Base-by-base conservation (phyloP, 1,284 basidiomycete genomes). In the Ceratobasidium sp. region DNA sequence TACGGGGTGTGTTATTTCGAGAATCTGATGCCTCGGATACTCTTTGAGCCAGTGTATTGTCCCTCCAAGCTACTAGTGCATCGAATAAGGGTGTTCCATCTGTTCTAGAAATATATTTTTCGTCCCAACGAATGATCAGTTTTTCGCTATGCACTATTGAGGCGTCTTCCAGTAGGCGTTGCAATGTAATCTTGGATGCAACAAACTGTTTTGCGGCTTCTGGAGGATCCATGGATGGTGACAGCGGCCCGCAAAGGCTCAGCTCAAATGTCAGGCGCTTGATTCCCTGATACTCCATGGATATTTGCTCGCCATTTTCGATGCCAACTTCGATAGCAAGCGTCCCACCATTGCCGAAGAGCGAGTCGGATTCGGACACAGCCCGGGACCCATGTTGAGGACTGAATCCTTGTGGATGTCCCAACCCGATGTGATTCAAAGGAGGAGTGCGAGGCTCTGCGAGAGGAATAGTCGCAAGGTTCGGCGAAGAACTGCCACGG, bases 41-140 rank as follows among this genome's bases (percentile, higher is more conserved):
- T 9, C 57, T 69, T 50, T 82, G 78, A 49, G 77, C 77, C 2
- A 86, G 72, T 0, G 85, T 80, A 1, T 81, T 78, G 36, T 82
- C 77, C 42, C 89, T 82, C 84, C 87, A 89, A 16, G 81, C 72
- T n/a, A 79, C 78, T 2, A 91, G 82, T 0, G 86, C 84, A 53
- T 82, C 80, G 82, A 89, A 85, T 25, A 91, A 79, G 0, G 85
- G 85, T 0, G 88, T 89, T 3, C 79, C 81, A 73, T 89, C 87
- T 36, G 77, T 76, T 27, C 83, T 82, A 21, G 84, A 85, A 71
- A 90, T 85, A 74, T 88, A 90, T 73, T 82, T 84, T 69, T 84
- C 82, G 23, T 81, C 80, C 87, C 88, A 90, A 70, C 82, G 79
- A 59, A 90, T 83, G 1, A 89, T 86, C 30, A 91, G 80, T 46